phyloP scores from a whole-genome alignment of 2,329 filamentous ascomycete genomes.

The Trichoderma koningii region DNA sequence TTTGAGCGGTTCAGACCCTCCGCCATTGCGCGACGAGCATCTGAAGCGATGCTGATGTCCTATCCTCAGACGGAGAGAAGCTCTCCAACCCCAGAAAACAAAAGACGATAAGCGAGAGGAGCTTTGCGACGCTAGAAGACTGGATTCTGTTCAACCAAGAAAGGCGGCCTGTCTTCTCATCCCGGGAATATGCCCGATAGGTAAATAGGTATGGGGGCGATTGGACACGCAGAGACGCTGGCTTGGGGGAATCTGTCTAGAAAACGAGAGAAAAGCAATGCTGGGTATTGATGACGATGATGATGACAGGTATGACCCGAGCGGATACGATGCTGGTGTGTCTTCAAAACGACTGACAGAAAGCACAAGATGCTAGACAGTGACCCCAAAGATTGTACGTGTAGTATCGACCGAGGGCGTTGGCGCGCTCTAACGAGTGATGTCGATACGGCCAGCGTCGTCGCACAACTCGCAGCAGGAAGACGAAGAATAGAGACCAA shows the following conservation, averaged over 20 bases:
- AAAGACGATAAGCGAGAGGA: slow-evolving; percentile 17
- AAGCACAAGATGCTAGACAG: neutral
- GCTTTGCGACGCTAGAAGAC: slow-evolving; percentile 7
- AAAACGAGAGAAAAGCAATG: neutral
- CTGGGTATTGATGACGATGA: too few relatives aligned
- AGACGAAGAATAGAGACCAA: slow-evolving; percentile 16
- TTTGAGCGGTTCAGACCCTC: slow-evolving; percentile 14
- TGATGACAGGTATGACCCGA: neutral
- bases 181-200: slow-evolving; percentile 10
- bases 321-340: neutral
- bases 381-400: too few relatives aligned
- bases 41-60: neutral
- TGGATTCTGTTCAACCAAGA: neutral
- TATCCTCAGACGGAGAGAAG: neutral
- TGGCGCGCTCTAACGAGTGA: neutral
- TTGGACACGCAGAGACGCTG: neutral
- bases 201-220: neutral
- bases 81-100: neutral
- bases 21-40: slow-evolving; percentile 24
- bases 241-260: neutral
- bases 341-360: slow-evolving; percentile 2
- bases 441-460: slow-evolving; percentile 13
- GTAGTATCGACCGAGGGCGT: neutral
- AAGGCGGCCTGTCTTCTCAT: slow-evolving; percentile 2
- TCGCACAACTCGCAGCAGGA: neutral